A percentile compares a stretch with the other conserved stretches of the same genome.
phyloP scores from a whole-genome alignment of 768 basidiomycete genomes.

The Tylopilus rubrobrunneus region DNA sequence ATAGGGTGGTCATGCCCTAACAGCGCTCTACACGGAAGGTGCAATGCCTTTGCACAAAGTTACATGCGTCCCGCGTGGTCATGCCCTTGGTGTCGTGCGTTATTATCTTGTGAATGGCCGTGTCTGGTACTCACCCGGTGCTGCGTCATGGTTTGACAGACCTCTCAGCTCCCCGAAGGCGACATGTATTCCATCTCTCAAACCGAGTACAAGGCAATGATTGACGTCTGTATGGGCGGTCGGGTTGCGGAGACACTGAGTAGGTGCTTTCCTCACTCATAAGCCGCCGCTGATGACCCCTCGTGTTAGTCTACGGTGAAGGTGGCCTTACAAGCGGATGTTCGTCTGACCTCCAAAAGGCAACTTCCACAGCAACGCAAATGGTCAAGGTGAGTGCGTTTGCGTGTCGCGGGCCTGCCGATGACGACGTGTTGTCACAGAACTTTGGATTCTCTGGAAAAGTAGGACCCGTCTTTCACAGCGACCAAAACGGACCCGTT shows the following conservation, averaged over 20 bases:
- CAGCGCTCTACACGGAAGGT: constrained; percentile 90
- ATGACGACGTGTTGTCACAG: constrained; percentile 31
- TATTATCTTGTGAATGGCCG: neutral
- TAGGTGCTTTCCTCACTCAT: constrained; percentile 32
- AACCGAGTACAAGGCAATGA: constrained; percentile 73
- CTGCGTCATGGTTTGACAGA: constrained; percentile 38
- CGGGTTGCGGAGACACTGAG: constrained; percentile 92
- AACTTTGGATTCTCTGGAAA: constrained; percentile 75
- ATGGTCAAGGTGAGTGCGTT: constrained; percentile 79
- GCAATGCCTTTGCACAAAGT: constrained; percentile 98
- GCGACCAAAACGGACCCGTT: constrained; percentile 63
- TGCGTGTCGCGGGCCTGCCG: neutral
- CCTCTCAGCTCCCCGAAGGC: constrained; percentile 71
- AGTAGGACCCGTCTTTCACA: constrained; percentile 81
- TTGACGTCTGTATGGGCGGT: constrained; percentile 93
- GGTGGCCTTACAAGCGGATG: constrained; percentile 92
- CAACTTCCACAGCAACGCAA: constrained; percentile 71
- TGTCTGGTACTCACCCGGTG: constrained; percentile 12
- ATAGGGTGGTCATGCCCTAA: constrained; percentile 89
- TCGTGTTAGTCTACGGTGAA: constrained; percentile 68
- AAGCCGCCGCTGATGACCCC: constrained; percentile 6
- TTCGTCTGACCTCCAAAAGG: constrained; percentile 78
- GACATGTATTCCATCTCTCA: constrained; percentile 70
- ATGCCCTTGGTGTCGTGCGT: constrained; percentile 83
- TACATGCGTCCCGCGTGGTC: constrained; percentile 94